These are phyloP conservation scores for Mangifera indica DNA, from an alignment of 345 rosid genomes.

Conservation along the genomic window DNA sequence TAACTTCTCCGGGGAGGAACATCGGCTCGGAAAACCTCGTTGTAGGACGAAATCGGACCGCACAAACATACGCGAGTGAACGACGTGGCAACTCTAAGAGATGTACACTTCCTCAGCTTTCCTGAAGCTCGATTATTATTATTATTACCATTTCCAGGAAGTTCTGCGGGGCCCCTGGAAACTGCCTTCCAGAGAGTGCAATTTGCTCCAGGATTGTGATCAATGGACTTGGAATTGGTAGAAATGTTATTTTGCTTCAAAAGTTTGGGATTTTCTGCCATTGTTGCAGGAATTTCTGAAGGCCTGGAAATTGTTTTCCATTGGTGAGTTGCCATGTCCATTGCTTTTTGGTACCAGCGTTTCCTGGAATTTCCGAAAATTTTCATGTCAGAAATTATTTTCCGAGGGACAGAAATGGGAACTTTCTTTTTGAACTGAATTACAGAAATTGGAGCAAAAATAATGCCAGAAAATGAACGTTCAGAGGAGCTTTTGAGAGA, in stretches of 20 bases:
- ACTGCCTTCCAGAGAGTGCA: conserved; percentile 47
- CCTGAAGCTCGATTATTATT: conserved; percentile 4
- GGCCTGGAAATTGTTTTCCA: conserved; percentile 47
- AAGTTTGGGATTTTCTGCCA: conserved; percentile 20
- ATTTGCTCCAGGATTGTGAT: conserved; percentile 27
- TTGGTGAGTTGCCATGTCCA: conserved; percentile 60
- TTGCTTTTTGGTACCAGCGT: conserved; percentile 94
- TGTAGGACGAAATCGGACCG: conserved; percentile 85
- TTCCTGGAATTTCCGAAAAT: conserved; percentile 50
- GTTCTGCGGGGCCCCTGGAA: conserved; percentile 33
- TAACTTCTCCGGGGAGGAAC: conserved; percentile 85
- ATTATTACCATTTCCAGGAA: conserved; percentile 16
- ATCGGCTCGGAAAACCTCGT: conserved; percentile 68
- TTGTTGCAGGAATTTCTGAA: conserved; percentile 13
- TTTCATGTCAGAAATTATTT: conserved; percentile 25
- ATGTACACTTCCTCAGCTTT: conserved; percentile 70
- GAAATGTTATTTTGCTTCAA: conserved; percentile 37
- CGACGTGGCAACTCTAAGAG: conserved; percentile 69
- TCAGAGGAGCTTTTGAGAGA: not conserved
- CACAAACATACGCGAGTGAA: conserved; percentile 91
- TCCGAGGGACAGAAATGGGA: not conserved
- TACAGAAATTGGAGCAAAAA: conserved; percentile 13
- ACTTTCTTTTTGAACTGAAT: not conserved
- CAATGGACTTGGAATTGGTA: conserved; percentile 35
- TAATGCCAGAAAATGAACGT: not conserved